Evolutionary conservation across 2,329 filamentous ascomycete genomes (phyloP).

Genomic region (Claviceps capensis): DNA sequence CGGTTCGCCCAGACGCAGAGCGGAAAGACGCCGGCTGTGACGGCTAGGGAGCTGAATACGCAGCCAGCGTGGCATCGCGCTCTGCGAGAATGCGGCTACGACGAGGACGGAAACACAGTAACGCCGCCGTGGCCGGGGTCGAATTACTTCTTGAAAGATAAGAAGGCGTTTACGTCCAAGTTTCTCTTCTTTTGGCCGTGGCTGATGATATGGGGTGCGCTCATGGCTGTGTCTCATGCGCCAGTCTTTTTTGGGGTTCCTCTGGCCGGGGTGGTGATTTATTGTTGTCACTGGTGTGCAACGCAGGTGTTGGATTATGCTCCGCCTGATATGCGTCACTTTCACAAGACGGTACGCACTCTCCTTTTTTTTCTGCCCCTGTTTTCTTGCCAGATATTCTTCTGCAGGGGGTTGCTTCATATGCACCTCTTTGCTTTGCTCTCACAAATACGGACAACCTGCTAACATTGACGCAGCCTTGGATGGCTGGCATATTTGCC

Average conservation of each 20-base stretch:
- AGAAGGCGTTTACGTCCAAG: constrained; percentile 62
- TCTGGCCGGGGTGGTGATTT: constrained; percentile 49
- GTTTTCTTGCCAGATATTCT: background rate
- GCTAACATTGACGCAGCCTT: constrained; percentile 43
- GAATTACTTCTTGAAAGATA: constrained; percentile 61
- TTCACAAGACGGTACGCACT: constrained; percentile 68
- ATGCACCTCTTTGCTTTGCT: too few relatives aligned
- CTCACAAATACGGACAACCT: too few relatives aligned
- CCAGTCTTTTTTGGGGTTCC: constrained; percentile 68
- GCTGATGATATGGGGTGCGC: constrained; percentile 53
- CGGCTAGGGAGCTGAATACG: constrained; percentile 84
- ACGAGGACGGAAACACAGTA: constrained; percentile 59
- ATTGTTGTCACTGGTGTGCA: constrained; percentile 62
- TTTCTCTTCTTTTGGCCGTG: constrained; percentile 90
- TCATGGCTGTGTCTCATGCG: constrained; percentile 61
- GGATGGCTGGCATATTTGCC: constrained; percentile 86
- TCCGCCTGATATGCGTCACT: constrained; percentile 73
- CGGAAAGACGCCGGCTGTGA: constrained; percentile 78
- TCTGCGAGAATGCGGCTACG: constrained; percentile 71
- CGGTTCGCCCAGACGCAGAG: constrained; percentile 79
- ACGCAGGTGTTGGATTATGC: constrained; percentile 70
- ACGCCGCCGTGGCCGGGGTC: constrained; percentile 59
- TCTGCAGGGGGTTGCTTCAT: too few relatives aligned
- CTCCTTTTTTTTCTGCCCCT: background rate
- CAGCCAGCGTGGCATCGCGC: constrained; percentile 69